phyloP scores from a whole-genome alignment of 768 basidiomycete species.

The Tylopilus sp. region DNA sequence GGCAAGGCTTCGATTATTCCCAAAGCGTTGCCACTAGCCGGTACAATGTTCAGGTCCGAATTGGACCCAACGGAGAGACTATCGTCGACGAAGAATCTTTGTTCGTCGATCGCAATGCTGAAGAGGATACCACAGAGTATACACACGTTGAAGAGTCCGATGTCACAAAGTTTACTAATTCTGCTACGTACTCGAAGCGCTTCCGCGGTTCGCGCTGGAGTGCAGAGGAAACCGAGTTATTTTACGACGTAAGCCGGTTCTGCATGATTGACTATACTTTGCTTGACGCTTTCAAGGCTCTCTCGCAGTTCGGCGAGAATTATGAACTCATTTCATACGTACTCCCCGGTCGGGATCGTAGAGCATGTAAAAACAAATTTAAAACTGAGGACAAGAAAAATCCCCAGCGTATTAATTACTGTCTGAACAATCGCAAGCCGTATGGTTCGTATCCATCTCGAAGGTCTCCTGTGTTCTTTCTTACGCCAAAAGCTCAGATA shows the following conservation, averaged over 20 bases:
- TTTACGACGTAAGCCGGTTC: constrained; percentile 65
- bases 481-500: constrained; percentile 45
- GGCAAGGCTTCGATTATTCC: constrained; percentile 67
- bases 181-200: constrained; percentile 75
- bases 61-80: constrained; percentile 84
- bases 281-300: constrained; percentile 51
- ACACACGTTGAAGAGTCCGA: constrained; percentile 82
- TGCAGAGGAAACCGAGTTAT: constrained; percentile 84
- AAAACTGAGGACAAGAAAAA: constrained; percentile 86
- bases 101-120: constrained; percentile 68
- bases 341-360: constrained; percentile 80
- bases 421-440: constrained; percentile 70
- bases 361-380: constrained; percentile 91
- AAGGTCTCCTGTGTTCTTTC: background rate
- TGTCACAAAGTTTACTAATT: constrained; percentile 81
- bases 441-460: constrained; percentile 51
- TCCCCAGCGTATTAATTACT: constrained; percentile 68
- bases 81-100: constrained; percentile 84
- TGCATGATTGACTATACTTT: background rate
- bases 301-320: constrained; percentile 87
- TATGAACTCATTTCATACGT: constrained; percentile 89
- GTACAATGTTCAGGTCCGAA: constrained; percentile 82
- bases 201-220: constrained; percentile 84
- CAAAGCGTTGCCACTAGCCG: constrained; percentile 63
- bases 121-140: constrained; percentile 67